Evolutionary conservation across 2,329 filamentous ascomycete species (phyloP).

Genomic region (Monilinia polystroma): DNA sequence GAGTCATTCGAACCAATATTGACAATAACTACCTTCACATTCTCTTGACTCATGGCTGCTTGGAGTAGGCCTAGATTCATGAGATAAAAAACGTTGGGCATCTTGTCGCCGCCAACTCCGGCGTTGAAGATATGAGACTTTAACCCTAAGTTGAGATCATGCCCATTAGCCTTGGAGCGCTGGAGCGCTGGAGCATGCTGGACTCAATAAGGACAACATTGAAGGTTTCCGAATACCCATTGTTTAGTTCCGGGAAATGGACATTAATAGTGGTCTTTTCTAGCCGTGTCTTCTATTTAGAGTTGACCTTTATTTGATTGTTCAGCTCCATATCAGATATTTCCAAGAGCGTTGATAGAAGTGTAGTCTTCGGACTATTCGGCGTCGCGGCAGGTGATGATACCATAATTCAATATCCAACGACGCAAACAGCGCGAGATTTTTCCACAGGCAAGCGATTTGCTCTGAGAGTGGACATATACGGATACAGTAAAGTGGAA

Average conservation of each 20-base stretch:
- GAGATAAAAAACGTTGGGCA: conserved; percentile 25
- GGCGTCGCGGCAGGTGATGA: neutral
- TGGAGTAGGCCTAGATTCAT: conserved; percentile 19
- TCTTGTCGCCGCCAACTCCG: conserved; percentile 26
- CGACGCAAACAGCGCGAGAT: neutral
- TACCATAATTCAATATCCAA: neutral
- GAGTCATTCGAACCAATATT: conserved; percentile 25
- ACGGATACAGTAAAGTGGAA: neutral
- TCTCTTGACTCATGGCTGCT: neutral
- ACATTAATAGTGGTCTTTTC: conserved; percentile 17
- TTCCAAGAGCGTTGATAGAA: neutral
- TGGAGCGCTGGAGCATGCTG: conserved; percentile 26
- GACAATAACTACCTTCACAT: conserved; percentile 23
- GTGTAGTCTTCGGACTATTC: neutral
- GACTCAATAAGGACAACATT: conserved; percentile 23
- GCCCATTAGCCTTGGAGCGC: conserved; percentile 23
- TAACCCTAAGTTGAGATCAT: conserved; percentile 12
- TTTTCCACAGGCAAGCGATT: neutral
- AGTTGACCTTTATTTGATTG: conserved; percentile 9
- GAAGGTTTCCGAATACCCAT: neutral
- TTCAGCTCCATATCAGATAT: conserved; percentile 7
- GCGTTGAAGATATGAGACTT: conserved; percentile 25
- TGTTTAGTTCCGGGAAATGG: conserved; percentile 15
- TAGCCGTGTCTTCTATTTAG: conserved; percentile 15
- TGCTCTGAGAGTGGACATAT: neutral